Base-by-base conservation (phyloP, 2,329 filamentous ascomycete genomes). In the Talaromyces sp. region DNA sequence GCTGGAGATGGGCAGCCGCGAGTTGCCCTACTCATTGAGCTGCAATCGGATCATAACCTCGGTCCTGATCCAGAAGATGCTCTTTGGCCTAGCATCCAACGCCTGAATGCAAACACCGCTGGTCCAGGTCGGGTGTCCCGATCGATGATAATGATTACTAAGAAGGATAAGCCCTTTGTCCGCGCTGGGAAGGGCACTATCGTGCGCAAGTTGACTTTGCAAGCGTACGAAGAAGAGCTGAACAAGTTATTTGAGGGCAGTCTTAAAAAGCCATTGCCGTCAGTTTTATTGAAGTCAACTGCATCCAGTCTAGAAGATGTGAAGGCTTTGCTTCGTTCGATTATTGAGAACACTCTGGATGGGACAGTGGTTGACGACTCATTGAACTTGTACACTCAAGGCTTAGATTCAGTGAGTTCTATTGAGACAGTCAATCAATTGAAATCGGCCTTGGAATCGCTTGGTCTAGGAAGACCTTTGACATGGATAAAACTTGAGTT, bases 21-120 rank as follows among this genome's bases (percentile, higher is more conserved):
- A 39, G 14, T 74, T 16, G 70, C 70, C 11, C 52, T 78, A 3
- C 56, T 78, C 2, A 58, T 77, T 16, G 78, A 78, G 66, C 69
- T 67, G 8, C 31, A 24, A 41, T 24, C 19, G 5, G 62, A 47
- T 16, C 61, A 63, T 16, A 41, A 35, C 9, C 14, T 63, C 3
- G 61, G 50, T 7, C 3, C 35, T 10, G 11, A 57, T 37, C 61
- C 61, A 22, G 37, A 35, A 27, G 61, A 45, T n/a, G 16, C 16
- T 4, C 50, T 63, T 47, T 63, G 61, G 61, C 50, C 50, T 27
- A 4, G 3, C 6, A 37, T 63, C 16, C 11, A 24, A 6, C 19
- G 39, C 9, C 9, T 63, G 8, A 63, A 63, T 7, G n/a, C 61
- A 10, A 31, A 47, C 10, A 63, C 50, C 1, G 37, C 61, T 5